A percentile compares a stretch with the other conserved stretches of the same genome.
These are phyloP conservation scores for Rhizoctonia solani DNA, from an alignment of 1,284 basidiomycete genomes.

Conservation along the genomic window DNA sequence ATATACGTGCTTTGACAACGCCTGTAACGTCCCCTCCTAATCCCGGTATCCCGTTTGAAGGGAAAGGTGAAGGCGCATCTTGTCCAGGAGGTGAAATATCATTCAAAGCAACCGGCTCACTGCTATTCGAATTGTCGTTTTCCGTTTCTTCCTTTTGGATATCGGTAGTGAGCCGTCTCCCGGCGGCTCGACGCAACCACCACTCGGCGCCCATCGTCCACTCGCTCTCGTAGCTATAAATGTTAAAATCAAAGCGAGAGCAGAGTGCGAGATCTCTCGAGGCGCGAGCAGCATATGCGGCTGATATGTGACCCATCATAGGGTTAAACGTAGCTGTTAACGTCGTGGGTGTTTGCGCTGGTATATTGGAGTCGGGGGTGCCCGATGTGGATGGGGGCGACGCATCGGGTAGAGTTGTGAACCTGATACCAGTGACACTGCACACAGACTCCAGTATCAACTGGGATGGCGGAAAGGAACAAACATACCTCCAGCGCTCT, in stretches of 20 bases:
- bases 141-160: neutral
- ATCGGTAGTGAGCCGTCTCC: neutral
- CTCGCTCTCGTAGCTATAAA: slow-evolving; percentile 96
- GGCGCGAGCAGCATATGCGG: slow-evolving; percentile 88
- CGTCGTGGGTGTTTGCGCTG: slow-evolving; percentile 83
- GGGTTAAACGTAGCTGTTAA: slow-evolving; percentile 95
- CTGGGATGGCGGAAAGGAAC: neutral
- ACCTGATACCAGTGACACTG: slow-evolving; percentile 94
- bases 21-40: slow-evolving; percentile 50
- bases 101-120: slow-evolving; percentile 19
- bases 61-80: slow-evolving; percentile 7
- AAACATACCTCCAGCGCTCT: slow-evolving; percentile 82
- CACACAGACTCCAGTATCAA: slow-evolving; percentile 2
- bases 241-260: slow-evolving; percentile 94
- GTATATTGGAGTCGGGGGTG: slow-evolving; percentile 48
- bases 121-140: neutral
- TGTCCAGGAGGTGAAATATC: slow-evolving; percentile 28
- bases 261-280: slow-evolving; percentile 86
- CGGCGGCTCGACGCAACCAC: slow-evolving; percentile 69
- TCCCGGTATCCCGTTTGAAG: slow-evolving; percentile 52
- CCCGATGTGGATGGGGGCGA: slow-evolving; percentile 60
- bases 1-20: slow-evolving; percentile 86
- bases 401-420: slow-evolving; percentile 84
- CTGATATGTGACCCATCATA: slow-evolving; percentile 91
- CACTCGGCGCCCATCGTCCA: slow-evolving; percentile 94